Base-by-base conservation (phyloP, 768 basidiomycete genomes). In the Plicaturopsis crispa region DNA sequence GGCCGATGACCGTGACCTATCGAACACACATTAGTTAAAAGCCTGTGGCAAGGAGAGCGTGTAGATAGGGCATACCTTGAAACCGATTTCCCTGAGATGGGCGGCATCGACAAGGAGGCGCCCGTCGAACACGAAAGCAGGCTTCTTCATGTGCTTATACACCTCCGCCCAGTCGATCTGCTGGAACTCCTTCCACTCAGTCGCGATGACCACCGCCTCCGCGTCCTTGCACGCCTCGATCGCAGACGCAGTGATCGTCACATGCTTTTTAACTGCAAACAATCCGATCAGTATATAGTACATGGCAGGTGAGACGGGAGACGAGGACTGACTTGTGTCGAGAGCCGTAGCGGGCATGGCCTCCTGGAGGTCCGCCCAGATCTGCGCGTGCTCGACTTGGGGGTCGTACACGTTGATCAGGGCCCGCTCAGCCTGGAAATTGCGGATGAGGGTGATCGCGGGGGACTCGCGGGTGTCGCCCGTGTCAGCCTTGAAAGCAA, bases 401-500 rank as follows among this genome's bases (percentile, higher is more conserved):
- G 94, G 94, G 59, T 97, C 93, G 62, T 91, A 99, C 46, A 99
- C 68, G 40, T 78, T 82, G 51, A 99, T 73, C 34, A 78, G 62
- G 8, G 96, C 93, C 49, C 77, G 79, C 66, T 99, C 96, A 28
- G 76, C 75, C 50, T 80, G 74, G 79, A 99, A 99, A 70, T 97
- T 83, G 50, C 80, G 82, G 65, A 94, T 83, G 48, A 99, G 78
- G 21, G 89, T 84, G 63, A 97, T 97, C 13, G 96, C 78, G 20
- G 96, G 82, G 3, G 91, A 93, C 67, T 98, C 96, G 60, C 96
- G 91, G 26, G 96, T 99, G 59, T 99, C 96, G 43, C 96, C 96
- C 10, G 96, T 99, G 61, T 98, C 93, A 31, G 96, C 94, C 71
- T 97, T 97, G 81, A 97, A 97, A 3, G 94, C 96, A 61, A 97